Base-by-base conservation (phyloP, 2,329 filamentous ascomycete species). In the Penicillium sp. region DNA sequence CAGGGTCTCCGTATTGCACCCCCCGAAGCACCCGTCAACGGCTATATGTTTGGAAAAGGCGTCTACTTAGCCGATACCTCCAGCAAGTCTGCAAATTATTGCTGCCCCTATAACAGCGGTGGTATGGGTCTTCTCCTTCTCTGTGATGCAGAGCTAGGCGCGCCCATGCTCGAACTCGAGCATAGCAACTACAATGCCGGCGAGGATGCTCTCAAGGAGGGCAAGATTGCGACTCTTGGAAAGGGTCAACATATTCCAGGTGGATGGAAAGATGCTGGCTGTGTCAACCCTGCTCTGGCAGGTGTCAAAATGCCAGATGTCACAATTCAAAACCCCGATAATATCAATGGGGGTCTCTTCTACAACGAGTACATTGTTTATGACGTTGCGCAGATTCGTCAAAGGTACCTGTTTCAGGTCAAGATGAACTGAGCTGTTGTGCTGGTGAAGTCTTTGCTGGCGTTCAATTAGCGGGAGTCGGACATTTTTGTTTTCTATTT, bases 1-100 rank as follows among this genome's bases (percentile, higher is more conserved):
- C 90, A 96, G 72, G 92, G 92, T 60, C 82, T 96, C 6, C 88
- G 91, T n/a, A 96, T 96, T 61, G 92, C 92, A 6, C 92, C 92
- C 0, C 77, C 76, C 1, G 77, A 95, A 71, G 91, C 91, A 0
- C 92, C 91, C 0, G 86, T 86, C 0, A 83, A 81, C 4, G 90
- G 90, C 1, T 92, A 93, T 77, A 93, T 93, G 89, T 96, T 95
- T 62, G 91, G 88, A 54, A 95, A 95, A 72, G 91, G 91, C 43
- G 89, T 96, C 44, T 96, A 96, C 68, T 82, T 96, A 2, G 91
- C 91, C 2, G 91, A 95, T 66, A 92, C 92, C 81, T 88, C 86
- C 0, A 88, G 84, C 69, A 96, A 95, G 75, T 91, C 88, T 2
- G 90, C 90, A 14, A 85, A 85, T 64, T 96, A 96, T 75, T 94